Conservation (phyloP, 2,329 filamentous ascomycete genomes). For the Beauveria sp. region DNA sequence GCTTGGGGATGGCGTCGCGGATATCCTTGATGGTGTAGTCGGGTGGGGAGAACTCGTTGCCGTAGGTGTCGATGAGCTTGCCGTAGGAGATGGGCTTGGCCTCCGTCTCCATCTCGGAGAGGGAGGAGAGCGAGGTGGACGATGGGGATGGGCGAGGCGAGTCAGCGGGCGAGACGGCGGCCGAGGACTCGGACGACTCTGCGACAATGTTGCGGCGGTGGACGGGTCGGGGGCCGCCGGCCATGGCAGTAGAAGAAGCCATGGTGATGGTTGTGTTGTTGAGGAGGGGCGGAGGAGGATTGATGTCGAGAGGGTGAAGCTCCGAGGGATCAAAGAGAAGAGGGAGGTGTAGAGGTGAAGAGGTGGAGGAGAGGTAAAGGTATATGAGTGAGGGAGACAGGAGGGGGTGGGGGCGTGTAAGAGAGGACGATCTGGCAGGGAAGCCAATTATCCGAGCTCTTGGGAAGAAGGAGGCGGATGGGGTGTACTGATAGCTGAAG, state of each 20-base stretch:
- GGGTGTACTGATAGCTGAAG: neutral
- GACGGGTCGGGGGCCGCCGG: slow-evolving; percentile 34
- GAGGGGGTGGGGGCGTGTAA: slow-evolving; percentile 12
- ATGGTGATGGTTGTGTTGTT: slow-evolving; percentile 24
- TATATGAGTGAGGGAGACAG: slow-evolving; percentile 6
- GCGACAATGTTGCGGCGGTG: slow-evolving; percentile 40
- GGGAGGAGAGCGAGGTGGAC: slow-evolving; percentile 84
- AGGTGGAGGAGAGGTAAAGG: neutral
- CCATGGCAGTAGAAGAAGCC: slow-evolving; percentile 38
- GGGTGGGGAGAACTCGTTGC: slow-evolving; percentile 88
- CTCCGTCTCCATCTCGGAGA: slow-evolving; percentile 56
- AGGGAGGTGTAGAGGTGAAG: neutral
- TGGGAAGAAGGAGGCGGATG: neutral
- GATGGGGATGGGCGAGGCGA: slow-evolving; percentile 62
- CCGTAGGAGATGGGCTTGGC: slow-evolving; percentile 41
- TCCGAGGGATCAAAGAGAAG: neutral
- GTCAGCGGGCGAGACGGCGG: slow-evolving; percentile 49
- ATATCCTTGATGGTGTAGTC: slow-evolving; percentile 98
- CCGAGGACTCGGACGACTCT: slow-evolving; percentile 45
- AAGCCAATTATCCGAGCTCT: neutral
- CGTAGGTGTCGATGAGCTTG: slow-evolving; percentile 81
- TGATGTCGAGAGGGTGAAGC: neutral
- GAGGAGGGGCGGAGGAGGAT: slow-evolving; percentile 2
- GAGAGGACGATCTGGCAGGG: slow-evolving; percentile 3
- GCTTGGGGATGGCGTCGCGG: slow-evolving; percentile 91